These are phyloP conservation scores for Diplotaxis tenuifolia DNA, from an alignment of 345 rosid genomes.

Conservation along the genomic window DNA sequence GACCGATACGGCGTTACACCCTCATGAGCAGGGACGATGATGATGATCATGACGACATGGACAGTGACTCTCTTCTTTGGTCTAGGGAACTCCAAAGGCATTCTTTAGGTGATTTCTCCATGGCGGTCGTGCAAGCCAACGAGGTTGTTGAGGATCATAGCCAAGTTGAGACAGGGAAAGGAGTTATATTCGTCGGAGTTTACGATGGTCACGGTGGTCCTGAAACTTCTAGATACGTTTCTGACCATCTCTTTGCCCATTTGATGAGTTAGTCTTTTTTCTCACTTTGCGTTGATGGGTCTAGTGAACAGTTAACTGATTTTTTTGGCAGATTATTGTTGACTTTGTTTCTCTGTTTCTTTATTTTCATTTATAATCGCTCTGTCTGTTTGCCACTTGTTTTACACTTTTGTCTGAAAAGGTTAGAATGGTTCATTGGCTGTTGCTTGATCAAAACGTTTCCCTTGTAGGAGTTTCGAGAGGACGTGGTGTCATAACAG, in stretches of 20 bases:
- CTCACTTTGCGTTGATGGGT: neutral
- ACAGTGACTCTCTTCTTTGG: conserved; percentile 55
- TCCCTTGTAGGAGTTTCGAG: conserved; percentile 50
- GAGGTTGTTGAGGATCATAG: conserved; percentile 83
- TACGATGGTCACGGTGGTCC: conserved; percentile 98
- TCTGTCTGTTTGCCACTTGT: conserved; percentile 1
- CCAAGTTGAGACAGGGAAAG: conserved; percentile 72
- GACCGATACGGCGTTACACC: conserved; percentile 65
- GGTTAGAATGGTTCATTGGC: neutral
- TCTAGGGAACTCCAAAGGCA: conserved; percentile 74
- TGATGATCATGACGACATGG: conserved; percentile 36
- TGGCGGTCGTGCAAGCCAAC: conserved; percentile 83
- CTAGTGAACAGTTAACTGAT: conserved; percentile 26
- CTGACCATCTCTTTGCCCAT: conserved; percentile 74
- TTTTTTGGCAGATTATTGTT: neutral
- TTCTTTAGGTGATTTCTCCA: conserved; percentile 79
- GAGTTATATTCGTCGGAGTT: conserved; percentile 78
- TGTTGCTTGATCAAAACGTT: conserved; percentile 20
- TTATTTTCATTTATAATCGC: no score
- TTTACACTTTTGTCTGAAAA: neutral
- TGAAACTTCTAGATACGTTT: conserved; percentile 79
- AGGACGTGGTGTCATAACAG: conserved; percentile 62
- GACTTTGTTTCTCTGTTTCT: neutral
- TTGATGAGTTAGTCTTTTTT: conserved; percentile 56
- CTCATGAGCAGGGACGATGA: conserved; percentile 70